Evolutionary conservation across 1,284 basidiomycete genomes (phyloP), one percentile per base, ranked within the genome.

Genomic region (Cutaneotrichosporon spelunceum): DNA sequence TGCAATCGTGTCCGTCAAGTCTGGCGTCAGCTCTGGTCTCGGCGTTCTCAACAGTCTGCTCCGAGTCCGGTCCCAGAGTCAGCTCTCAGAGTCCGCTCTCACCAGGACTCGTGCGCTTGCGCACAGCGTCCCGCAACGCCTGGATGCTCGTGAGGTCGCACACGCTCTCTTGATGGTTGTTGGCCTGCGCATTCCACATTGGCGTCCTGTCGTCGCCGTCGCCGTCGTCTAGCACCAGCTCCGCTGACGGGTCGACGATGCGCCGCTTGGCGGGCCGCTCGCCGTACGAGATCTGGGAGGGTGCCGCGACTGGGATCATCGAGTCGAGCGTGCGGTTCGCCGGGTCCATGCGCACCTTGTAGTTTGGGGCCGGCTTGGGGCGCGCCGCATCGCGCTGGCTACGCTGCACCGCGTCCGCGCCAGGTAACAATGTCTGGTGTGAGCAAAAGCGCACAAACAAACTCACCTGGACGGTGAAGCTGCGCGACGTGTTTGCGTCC

Each of bases 291-390:
- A 73, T 44, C 57, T 77, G 72, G 2, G 71, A 72, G 0, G 76
- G 72, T 39, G 76, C 63, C 10, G 56, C 26, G 1, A 76, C 68
- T 0, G 70, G 85, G 62, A 95, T 87, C 91, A 96, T 96, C 0
- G 91, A 91, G 70, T 98, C 93, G 13, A 99, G 84, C 0, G 93
- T 98, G 47, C 93, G 85, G 61, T 93, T 89, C 55, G 87, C 83
- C 16, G 88, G 81, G 21, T 95, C 96, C 8, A 92, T 94, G 55
- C 96, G 86, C 53, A 99, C 89, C 82, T 96, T 92, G 74, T 94
- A 88, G 56, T 97, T 90, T 1, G 95, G 90, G 19, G 80, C 79
- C 3, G 78, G 65, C 59, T 79, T 81, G 5, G 53, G 53, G 3
- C 58, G 60, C 23, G 63, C 62, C 45, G 52, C 64, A 59, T 63